phyloP scores from a whole-genome alignment of 768 basidiomycete genomes.

The Dioszegia hungarica region DNA sequence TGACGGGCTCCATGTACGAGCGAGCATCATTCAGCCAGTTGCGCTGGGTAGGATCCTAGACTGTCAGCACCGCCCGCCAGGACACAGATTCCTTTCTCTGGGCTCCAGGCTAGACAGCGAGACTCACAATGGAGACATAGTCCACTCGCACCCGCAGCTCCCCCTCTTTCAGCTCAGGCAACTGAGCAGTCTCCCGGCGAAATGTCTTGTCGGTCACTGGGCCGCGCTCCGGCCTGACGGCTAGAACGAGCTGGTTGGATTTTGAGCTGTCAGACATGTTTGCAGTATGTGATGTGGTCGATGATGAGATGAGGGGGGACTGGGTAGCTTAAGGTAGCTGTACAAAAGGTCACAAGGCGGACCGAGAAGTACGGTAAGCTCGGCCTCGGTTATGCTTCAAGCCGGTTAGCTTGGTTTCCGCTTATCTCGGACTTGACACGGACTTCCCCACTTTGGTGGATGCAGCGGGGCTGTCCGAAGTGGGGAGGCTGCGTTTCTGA shows the following conservation, averaged over 20 bases:
- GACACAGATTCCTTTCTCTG: neutral
- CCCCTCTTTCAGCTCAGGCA: constrained; percentile 50
- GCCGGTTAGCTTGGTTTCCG: too few species aligned
- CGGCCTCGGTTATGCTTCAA: too few species aligned
- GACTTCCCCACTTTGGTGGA: too few species aligned
- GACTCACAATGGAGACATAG: constrained; percentile 55
- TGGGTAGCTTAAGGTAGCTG: too few species aligned
- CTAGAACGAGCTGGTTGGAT: constrained; percentile 58
- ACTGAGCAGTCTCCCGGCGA: constrained; percentile 51
- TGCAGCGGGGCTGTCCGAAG: too few species aligned
- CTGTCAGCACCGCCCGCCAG: constrained; percentile 42
- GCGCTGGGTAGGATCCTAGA: constrained; percentile 82
- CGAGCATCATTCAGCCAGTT: constrained; percentile 67
- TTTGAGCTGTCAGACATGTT: neutral
- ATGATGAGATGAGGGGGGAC: neutral
- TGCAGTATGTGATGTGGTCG: neutral
- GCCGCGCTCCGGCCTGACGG: constrained; percentile 64
- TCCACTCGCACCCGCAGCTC: constrained; percentile 69
- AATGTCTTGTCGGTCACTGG: constrained; percentile 69
- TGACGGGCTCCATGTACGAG: constrained; percentile 52
- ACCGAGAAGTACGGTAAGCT: too few species aligned
- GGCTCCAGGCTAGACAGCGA: neutral
- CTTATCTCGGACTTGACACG: too few species aligned
- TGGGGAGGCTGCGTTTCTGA: too few species aligned
- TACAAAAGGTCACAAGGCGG: too few species aligned